Conservation (phyloP, 2,329 filamentous ascomycete species). For the Fusarium sp. region DNA sequence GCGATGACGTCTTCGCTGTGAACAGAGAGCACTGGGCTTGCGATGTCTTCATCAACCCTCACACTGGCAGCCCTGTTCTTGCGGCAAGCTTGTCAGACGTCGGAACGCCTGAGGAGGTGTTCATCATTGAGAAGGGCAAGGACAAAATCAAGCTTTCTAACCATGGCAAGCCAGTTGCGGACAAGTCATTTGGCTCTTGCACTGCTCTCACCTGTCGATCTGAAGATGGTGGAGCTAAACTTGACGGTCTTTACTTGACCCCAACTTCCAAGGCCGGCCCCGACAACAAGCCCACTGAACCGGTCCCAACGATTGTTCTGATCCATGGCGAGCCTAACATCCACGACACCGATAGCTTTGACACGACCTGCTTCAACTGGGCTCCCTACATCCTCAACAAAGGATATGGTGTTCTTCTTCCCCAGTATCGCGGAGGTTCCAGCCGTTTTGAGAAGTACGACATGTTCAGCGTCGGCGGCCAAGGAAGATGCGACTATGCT, state of each 20-base stretch:
- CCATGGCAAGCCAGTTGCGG: constrained; percentile 10
- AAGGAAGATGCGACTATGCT: constrained; percentile 54
- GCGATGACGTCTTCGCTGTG: constrained; percentile 24
- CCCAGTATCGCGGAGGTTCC: constrained; percentile 56
- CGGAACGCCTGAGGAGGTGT: constrained; percentile 33
- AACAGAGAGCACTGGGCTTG: constrained; percentile 24
- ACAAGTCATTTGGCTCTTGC: constrained; percentile 10
- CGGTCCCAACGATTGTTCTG: constrained; percentile 28
- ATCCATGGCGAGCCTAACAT: constrained; percentile 31
- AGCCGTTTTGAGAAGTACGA: constrained; percentile 53
- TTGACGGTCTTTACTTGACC: constrained; percentile 27
- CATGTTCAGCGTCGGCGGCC: constrained; percentile 46
- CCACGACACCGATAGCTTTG: constrained; percentile 45
- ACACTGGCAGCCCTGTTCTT: constrained; percentile 5
- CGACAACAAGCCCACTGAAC: neutral
- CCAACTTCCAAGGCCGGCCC: neutral
- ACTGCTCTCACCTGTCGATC: constrained; percentile 25
- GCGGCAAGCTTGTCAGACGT: constrained; percentile 39
- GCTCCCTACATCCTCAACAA: constrained; percentile 51
- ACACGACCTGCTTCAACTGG: constrained; percentile 46
- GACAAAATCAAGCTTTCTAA: constrained; percentile 20
- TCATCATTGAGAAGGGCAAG: neutral
- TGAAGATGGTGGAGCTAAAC: constrained; percentile 22
- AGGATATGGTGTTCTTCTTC: constrained; percentile 55
- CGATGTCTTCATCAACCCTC: constrained; percentile 20